Evolutionary conservation across 805 yeast genomes (phyloP), one percentile per base, ranked within the genome.

Genomic region (Cyberlindnera maritima): DNA sequence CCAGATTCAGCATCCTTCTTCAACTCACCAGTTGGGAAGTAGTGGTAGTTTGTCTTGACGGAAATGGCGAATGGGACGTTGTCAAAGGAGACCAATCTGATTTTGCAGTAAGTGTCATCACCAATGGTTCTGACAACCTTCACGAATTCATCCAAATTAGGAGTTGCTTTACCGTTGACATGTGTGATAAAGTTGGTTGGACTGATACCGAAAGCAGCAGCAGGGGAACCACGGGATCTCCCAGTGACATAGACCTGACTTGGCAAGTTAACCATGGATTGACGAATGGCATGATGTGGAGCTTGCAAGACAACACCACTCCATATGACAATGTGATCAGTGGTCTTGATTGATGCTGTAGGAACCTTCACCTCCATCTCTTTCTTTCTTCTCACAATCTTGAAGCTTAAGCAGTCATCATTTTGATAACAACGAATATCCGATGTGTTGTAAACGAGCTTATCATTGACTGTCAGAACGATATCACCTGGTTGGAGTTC

Each of bases 281-380:
- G 96, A 52, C 91, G 79, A 15, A 90, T 96, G 9, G 94, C 92
- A 60, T 86, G 95, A 64, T 89, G 97, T n/a, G 97, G 96, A 33
- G 80, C 76, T 61, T 91, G 97, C 29, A 91, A 65, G 6, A 85
- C 68, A 34, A 90, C 83, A 19, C 97, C 97, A 43, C 90, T 80
- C 94, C 96, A 91, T 41, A 77, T 72, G 9, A 87, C 83, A 34
- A 88, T 69, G 46, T 83, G 82, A 33, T 78, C 76, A 2, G 96
- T 88, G 34, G 75, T 73, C 25, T 73, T 69, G 3, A 90, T 75
- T 18, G 78, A 76, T 2, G 80, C 76, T 3, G 95, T 81, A 11
- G 85, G 82, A 10, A 87, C 89, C 17, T 62, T 65, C 19, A 90
- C 55, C 40, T 78, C 80, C 45, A 83, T 47, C 48, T 83, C 81